Base-by-base conservation (phyloP, 2,329 filamentous ascomycete genomes). In the Fusarium longipes region DNA sequence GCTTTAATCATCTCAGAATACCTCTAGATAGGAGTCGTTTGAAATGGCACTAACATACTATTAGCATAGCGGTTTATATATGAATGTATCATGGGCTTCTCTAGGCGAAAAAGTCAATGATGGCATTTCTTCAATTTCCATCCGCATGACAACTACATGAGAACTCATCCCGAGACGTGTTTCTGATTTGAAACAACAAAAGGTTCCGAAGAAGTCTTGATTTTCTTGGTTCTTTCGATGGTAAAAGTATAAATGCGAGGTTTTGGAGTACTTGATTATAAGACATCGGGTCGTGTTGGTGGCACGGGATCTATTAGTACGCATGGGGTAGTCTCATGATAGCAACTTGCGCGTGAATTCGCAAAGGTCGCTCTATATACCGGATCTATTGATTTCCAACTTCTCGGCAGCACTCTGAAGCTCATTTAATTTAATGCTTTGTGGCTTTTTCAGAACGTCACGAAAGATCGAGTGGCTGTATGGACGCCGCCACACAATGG, bases 221-320 rank as follows among this genome's bases (percentile, higher is more conserved):
- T 17, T n/a, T 10, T 7, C 5, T 5, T 22, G 8, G 4, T 15
- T 15, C n/a, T 25, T 14, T 14, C 15, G 11, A n/a, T 4, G 9
- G 0, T 3, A 6, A 24, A 8, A 11, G 5, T 32, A 8, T 2
- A 20, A 17, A 17, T 25, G 3, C 11, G 7, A 6, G 7, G 12
- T n/a, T 5, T 6, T 3, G 24, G 3, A 8, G 5, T 18, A 35
- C 15, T 8, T 29, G 9, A 27, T 20, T 24, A 8, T 62, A 33
- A 60, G 60, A 54, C 59, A 64, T 52, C 30, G 42, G 8, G 43
- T 49, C 45, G 9, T 39, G 27, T 50, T 61, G 32, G 50, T 47
- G 54, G 67, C 67, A 70, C 67, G 67, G 48, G 67, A 63, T 55
- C 49, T 32, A 11, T 11, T 18, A n/a, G 6, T 42, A 45, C 67